Percentiles rank a stretch among this genome's conserved stretches.
These are phyloP conservation scores for Geotrichum fermentans DNA, from an alignment of 1,139 yeast genomes.

Conservation along the genomic window DNA sequence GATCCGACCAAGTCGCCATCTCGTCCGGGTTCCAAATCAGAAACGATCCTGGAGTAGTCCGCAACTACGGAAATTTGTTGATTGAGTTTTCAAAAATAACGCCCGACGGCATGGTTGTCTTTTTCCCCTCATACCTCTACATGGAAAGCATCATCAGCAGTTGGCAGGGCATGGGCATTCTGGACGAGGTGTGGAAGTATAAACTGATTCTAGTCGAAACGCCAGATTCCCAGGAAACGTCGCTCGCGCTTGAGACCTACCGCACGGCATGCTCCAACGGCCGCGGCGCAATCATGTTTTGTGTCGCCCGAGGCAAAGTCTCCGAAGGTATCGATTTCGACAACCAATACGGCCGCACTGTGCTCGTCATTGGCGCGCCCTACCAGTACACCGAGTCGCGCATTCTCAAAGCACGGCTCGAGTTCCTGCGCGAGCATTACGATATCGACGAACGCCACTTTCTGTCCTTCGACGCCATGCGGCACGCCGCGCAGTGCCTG, in stretches of 20 bases:
- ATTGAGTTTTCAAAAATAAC: constrained; percentile 92
- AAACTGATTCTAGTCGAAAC: constrained; percentile 94
- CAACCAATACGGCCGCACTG: constrained; percentile 96
- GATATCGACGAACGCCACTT: constrained; percentile 92
- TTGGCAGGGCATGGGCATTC: constrained; percentile 98
- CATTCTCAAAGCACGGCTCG: constrained; percentile 87
- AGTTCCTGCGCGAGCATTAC: constrained; percentile 85
- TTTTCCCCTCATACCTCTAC: constrained; percentile 92
- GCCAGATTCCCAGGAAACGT: constrained; percentile 98
- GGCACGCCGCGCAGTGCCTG: constrained; percentile 98
- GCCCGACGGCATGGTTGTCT: constrained; percentile 97
- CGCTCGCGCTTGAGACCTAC: constrained; percentile 89
- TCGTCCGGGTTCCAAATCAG: constrained; percentile 94
- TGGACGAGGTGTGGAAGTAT: constrained; percentile 98
- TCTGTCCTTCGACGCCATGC: constrained; percentile 96
- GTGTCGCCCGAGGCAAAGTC: constrained; percentile 98
- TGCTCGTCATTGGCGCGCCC: constrained; percentile 97
- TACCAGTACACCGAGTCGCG: constrained; percentile 97
- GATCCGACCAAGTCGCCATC: constrained; percentile 95
- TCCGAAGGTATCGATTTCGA: constrained; percentile 99
- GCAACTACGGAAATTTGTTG: constrained; percentile 89
- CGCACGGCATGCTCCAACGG: constrained; percentile 97
- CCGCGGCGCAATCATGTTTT: constrained; percentile 89
- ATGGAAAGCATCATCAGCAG: constrained; percentile 96
- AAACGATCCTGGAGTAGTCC: constrained; percentile 94